phyloP scores from a whole-genome alignment of 2,329 filamentous ascomycete genomes.

The Nemania abortiva region DNA sequence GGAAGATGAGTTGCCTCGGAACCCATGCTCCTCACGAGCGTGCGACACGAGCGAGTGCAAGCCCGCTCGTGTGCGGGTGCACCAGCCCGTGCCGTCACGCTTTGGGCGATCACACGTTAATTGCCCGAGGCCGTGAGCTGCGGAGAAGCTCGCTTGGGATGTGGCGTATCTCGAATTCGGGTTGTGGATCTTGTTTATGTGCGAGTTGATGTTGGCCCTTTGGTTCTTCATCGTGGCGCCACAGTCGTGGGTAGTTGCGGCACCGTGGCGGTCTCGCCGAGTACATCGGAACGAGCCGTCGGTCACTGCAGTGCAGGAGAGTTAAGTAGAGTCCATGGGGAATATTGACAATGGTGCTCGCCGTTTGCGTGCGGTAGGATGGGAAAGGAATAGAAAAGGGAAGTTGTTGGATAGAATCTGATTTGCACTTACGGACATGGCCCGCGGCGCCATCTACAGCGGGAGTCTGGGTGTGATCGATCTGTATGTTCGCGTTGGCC shows the following conservation, averaged over 20 bases:
- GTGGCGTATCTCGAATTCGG: background rate
- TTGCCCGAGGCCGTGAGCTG: background rate
- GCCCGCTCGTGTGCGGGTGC: background rate
- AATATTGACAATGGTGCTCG: background rate
- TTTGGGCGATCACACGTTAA: conserved; percentile 10
- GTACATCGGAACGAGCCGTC: background rate
- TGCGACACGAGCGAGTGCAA: conserved; percentile 11
- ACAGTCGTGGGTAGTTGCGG: background rate
- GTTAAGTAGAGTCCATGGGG: background rate
- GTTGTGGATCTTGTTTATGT: conserved; percentile 15
- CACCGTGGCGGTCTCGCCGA: background rate
- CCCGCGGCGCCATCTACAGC: conserved; percentile 4
- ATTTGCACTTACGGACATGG: conserved; percentile 14
- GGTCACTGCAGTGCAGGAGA: background rate
- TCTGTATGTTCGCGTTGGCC: background rate
- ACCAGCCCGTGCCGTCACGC: conserved; percentile 6
- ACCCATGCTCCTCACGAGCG: conserved; percentile 1
- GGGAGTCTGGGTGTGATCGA: conserved; percentile 5
- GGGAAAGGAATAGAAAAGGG: background rate
- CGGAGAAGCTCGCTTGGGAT: conserved; percentile 11
- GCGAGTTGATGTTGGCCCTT: background rate
- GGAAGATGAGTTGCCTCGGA: background rate
- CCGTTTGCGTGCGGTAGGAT: background rate
- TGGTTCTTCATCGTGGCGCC: background rate
- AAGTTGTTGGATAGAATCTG: background rate